Base-by-base conservation (phyloP, 495 filamentous ascomycete genomes). In the Pyrenula massariospora region DNA sequence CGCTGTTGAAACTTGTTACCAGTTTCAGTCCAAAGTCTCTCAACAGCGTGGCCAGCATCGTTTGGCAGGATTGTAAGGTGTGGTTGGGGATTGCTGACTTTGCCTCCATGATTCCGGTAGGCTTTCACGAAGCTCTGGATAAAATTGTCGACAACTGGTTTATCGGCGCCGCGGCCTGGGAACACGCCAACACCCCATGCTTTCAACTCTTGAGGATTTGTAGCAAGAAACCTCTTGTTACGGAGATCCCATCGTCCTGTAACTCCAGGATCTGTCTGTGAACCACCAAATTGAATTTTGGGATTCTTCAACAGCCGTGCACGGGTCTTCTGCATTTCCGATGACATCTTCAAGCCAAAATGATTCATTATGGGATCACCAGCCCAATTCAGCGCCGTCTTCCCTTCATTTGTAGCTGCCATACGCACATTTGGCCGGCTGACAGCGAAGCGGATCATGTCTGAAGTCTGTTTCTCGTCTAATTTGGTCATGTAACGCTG, bases 211-310 rank as follows among this genome's bases (percentile, higher is more conserved):
- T 63, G 56, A 2, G 67, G 59, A 67, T 94, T 88, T 0, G 78
- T 63, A 48, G 65, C 60, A 1, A 84, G 63, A 63, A 96, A 96
- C 57, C 85, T 87, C 64, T 84, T 85, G 25, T 83, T 84, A 15
- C 86, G 82, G 21, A 96, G 77, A 66, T 93, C 87, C 93, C 93
- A 98, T 11, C 87, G 84, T 22, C 91, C 93, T 31, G 65, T 66
- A 10, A 66, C 74, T 0, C 72, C 69, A 0, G 87, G 86, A 57
- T 82, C 78, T 74, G 77, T 19, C 68, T 62, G 24, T 73, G 31
- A 73, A 8, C 62, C 67, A 2, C 64, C 76, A 61, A 90, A 96
- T 36, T 76, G 62, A 12, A 96, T 74, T 56, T 84, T 75, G 0
- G 93, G 91, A 24, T 78, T 77, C 3, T 75, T 74, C 2, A 98